Percentiles rank a stretch among this genome's conserved stretches.
phyloP scores from a whole-genome alignment of 257 asterid genomes.

The Przewalskia tangutica region DNA sequence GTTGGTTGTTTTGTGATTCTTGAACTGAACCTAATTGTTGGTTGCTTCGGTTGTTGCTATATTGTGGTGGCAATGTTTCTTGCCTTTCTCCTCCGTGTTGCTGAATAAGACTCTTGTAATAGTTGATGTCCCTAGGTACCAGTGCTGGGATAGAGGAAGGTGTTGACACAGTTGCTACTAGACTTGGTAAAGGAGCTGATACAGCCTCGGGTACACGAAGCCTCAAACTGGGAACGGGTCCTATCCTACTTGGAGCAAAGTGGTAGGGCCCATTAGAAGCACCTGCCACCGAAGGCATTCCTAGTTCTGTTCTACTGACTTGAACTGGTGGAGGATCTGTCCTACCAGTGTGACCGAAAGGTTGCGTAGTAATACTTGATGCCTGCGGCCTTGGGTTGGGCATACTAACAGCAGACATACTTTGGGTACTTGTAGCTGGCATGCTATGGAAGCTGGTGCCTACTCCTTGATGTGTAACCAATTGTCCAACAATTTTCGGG shows the following conservation, averaged over 20 bases:
- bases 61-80: slow-evolving; percentile 35
- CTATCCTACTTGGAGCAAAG: slow-evolving; percentile 31
- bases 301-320: slow-evolving; percentile 23
- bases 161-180: slow-evolving; percentile 11
- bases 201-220: slow-evolving; percentile 23
- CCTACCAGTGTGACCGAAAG: slow-evolving; percentile 16
- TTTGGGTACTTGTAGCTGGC: slow-evolving; percentile 17
- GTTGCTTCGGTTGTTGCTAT: slow-evolving; percentile 19
- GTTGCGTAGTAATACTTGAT: slow-evolving; percentile 13
- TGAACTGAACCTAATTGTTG: slow-evolving; percentile 9
- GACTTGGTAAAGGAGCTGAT: slow-evolving; percentile 27
- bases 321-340: slow-evolving; percentile 22
- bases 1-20: slow-evolving; percentile 26
- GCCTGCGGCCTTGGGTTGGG: slow-evolving; percentile 16
- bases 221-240: slow-evolving; percentile 20
- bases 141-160: slow-evolving; percentile 27
- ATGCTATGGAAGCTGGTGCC: slow-evolving; percentile 16
- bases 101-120: slow-evolving; percentile 76
- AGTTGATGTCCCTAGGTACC: slow-evolving; percentile 50
- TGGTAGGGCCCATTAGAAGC: slow-evolving; percentile 26
- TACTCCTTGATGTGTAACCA: slow-evolving; percentile 33
- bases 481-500: slow-evolving; percentile 64
- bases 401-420: slow-evolving; percentile 14
- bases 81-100: slow-evolving; percentile 85
- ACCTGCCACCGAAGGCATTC: slow-evolving; percentile 22